Percentiles rank a stretch among this genome's conserved stretches.
Evolutionary conservation across 108 stramenopile genomes (phyloP).

Genomic region (Cafeteria roenbergensis): DNA sequence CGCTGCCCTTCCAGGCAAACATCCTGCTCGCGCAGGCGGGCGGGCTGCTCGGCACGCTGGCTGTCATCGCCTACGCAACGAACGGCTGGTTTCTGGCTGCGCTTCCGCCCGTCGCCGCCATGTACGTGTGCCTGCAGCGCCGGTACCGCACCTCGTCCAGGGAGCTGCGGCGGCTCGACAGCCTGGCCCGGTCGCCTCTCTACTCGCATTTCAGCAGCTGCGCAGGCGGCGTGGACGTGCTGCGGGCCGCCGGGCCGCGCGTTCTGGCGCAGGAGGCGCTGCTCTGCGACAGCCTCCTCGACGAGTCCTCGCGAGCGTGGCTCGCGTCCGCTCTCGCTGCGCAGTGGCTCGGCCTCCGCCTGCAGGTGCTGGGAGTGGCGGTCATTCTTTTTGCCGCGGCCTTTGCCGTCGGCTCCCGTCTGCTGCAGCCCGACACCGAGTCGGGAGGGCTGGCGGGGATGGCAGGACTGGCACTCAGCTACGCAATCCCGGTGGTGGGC

Average conservation of each 20-base stretch:
- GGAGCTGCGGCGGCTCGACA: slow-evolving; percentile 76
- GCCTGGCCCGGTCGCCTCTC: slow-evolving; percentile 61
- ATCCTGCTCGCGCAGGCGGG: slow-evolving; percentile 57
- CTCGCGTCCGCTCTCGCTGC: slow-evolving; percentile 61
- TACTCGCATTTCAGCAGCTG: slow-evolving; percentile 76
- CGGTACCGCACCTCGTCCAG: slow-evolving; percentile 42
- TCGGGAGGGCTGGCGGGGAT: too few relatives aligned
- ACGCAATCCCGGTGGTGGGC: slow-evolving; percentile 67
- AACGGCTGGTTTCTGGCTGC: slow-evolving; percentile 22
- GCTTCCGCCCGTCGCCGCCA: slow-evolving; percentile 35
- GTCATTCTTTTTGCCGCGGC: slow-evolving; percentile 55
- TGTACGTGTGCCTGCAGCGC: slow-evolving; percentile 2
- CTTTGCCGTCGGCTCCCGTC: slow-evolving; percentile 56
- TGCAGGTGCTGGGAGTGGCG: slow-evolving; percentile 64
- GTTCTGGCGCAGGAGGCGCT: slow-evolving; percentile 45
- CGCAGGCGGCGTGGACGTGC: slow-evolving; percentile 59
- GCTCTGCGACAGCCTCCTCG: slow-evolving; percentile 55
- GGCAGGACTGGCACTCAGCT: slow-evolving; percentile 76
- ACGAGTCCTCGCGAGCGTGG: slow-evolving; percentile 69
- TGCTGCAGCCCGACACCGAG: too few relatives aligned
- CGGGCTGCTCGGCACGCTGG: slow-evolving; percentile 48
- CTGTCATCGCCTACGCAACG: slow-evolving; percentile 47
- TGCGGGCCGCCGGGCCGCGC: slow-evolving; percentile 66
- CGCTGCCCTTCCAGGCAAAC: slow-evolving; percentile 53
- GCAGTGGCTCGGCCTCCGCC: slow-evolving; percentile 79